Conservation (phyloP, 495 filamentous ascomycete genomes). For the Neurospora intermedia region DNA sequence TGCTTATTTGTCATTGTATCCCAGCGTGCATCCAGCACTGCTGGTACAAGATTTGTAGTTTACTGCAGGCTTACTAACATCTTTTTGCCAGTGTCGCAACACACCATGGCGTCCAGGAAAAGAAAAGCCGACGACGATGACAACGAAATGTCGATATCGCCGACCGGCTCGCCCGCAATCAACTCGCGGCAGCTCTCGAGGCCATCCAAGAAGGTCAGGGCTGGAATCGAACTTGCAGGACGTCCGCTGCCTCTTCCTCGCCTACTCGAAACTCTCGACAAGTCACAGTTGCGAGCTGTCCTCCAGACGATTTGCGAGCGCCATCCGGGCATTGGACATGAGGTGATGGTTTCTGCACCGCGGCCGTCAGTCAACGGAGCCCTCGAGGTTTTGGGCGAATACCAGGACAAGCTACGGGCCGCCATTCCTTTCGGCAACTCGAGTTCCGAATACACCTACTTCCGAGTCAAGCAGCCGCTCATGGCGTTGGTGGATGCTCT, state of each 20-base stretch:
- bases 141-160: constrained; percentile 82
- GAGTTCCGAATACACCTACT: constrained; percentile 87
- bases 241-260: constrained; percentile 72
- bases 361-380: constrained; percentile 72
- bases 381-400: constrained; percentile 66
- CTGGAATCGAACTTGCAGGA: constrained; percentile 55
- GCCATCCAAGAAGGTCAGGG: constrained; percentile 48
- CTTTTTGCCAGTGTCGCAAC: constrained; percentile 41
- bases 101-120: constrained; percentile 52
- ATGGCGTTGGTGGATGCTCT: constrained; percentile 76
- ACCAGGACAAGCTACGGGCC: constrained; percentile 64
- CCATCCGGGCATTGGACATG: constrained; percentile 69
- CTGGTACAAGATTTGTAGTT: not conserved
- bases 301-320: constrained; percentile 81
- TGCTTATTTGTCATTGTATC: constrained; percentile 2
- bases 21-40: not conserved
- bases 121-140: constrained; percentile 84
- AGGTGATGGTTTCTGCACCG: constrained; percentile 77
- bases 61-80: constrained; percentile 11
- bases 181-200: constrained; percentile 51
- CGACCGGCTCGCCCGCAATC: constrained; percentile 65
- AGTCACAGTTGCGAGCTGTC: constrained; percentile 66
- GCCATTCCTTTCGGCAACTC: constrained; percentile 80
- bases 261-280: constrained; percentile 82
- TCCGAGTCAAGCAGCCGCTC: constrained; percentile 76